Evolutionary conservation across 108 stramenopile species (phyloP), one percentile per base, ranked within the genome.

Genomic region (Pseudonitzschia delicatissima): DNA sequence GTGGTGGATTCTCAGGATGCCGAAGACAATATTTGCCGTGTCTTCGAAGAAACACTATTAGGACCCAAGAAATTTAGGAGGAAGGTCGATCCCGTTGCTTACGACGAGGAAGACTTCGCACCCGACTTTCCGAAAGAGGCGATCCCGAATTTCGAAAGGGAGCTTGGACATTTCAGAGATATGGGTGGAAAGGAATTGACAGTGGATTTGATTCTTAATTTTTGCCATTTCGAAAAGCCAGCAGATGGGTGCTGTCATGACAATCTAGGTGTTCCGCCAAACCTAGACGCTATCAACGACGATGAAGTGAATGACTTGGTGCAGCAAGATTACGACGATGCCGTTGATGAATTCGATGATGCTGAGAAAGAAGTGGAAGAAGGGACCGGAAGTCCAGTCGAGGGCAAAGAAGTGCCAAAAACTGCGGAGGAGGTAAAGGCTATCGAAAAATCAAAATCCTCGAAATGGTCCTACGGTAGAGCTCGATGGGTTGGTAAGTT

Each of bases 81-180:
- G 55, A 76, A 80, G 31, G 78, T 69, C 8, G 61, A 75, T 72
- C 74, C 80, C 3, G 68, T 84, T 55, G 35, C 76, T 12, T 78
- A 76, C 63, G 84, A 87, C 27, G 78, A 81, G 27, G 87, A 90
- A 65, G 94, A 97, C 71, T 95, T 95, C 72, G 77, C 87, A 17
- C 79, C 81, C 3, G 82, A 84, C 29, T 95, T 88, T 64, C 87
- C 86, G 8, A 40, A 73, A 35, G 91, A 92, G 37, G 78, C 86
- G 4, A 91, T 93, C 50, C 96, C 96, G 8, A 78, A 96, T 63
- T 86, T 96, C 50, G 68, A 84, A 42, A 94, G 90, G 67, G 96
- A 96, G 66, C 72, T 93, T n/a, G 40, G 81, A 15, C 85, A 95
- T 66, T 96, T 96, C 72, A 78, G 93, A 25, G 78, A 82, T 13